Base-by-base conservation (phyloP, 1,284 basidiomycete genomes). In the Cryptococcus neoformans region DNA sequence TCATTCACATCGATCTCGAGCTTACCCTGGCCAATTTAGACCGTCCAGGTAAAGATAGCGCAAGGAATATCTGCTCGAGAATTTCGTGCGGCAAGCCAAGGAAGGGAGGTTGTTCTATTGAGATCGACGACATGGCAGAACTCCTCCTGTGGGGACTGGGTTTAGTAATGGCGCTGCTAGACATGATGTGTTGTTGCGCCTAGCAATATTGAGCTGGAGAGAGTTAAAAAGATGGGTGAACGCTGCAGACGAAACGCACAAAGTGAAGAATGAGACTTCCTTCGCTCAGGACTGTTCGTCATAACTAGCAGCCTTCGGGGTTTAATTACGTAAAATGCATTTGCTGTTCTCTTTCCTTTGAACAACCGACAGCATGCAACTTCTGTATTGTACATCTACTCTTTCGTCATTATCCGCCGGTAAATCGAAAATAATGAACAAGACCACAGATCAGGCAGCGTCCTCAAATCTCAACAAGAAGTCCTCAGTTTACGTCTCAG, bases 401-500 rank as follows among this genome's bases (percentile, higher is more conserved):
- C 28, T 28, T 28, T 28, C 28, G 28, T 28, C 28, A 28, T 28
- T 28, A 28, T 28, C 28, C 28, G 28, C 28, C 28, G 28, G 28
- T 16, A 41, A 41, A 12, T 41, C 11, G 4, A 41, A 41, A 41
- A 41, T 11, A 1, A 63, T 63, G 62, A 55, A 59, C 21, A 59
- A 59, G 47, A 51, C 52, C 34, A 37, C 45, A 37, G 59, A 53
- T 12, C 40, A 36, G 5, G 56, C 49, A 48, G 49, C 58, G 3
- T 50, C 53, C 16, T 60, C 63, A 4, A 62, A 62, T 6, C 58
- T 62, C 17, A 63, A 57, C 14, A 69, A 63, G 48, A 67, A 65
- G 47, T 56, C 48, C 35, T 76, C 75, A 12, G 71, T 78, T 34
- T 78, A 77, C 57, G 70, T 78, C 17, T 70, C 68, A 10, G 74